Conservation (phyloP, 768 basidiomycete genomes). For the Scleroderma bovista region DNA sequence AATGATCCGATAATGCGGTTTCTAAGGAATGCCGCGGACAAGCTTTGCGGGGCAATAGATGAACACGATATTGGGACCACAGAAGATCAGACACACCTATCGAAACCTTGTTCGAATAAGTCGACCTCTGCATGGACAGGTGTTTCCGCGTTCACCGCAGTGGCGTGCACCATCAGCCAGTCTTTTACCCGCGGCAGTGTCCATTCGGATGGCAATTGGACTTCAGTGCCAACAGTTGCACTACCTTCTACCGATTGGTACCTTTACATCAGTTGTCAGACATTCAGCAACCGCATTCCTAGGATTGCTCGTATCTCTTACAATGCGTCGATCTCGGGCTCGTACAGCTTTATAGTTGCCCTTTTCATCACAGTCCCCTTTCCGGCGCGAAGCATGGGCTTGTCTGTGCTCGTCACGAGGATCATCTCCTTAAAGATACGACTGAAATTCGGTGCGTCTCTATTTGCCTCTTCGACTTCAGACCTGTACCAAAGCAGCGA, state of each 20-base stretch:
- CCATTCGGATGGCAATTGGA: constrained; percentile 23
- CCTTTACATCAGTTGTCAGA: constrained; percentile 9
- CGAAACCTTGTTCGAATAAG: constrained; percentile 32
- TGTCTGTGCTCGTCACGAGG: constrained; percentile 34
- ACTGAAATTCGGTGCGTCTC: constrained; percentile 35
- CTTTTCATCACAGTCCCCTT: constrained; percentile 44
- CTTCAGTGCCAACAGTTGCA: constrained; percentile 11
- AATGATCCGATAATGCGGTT: constrained; percentile 19
- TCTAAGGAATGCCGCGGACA: constrained; percentile 27
- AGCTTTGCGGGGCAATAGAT: constrained; percentile 8
- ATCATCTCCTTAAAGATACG: constrained; percentile 52
- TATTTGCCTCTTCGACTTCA: constrained; percentile 41
- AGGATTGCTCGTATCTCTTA: constrained; percentile 19
- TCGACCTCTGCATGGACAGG: constrained; percentile 14
- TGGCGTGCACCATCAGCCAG: constrained; percentile 27
- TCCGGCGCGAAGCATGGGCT: constrained; percentile 39
- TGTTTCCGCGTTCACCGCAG: constrained; percentile 5
- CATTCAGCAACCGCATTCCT: not conserved
- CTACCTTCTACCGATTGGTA: constrained; percentile 30
- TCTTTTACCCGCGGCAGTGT: constrained; percentile 7
- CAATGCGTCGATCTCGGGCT: constrained; percentile 42
- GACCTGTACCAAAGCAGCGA: constrained; percentile 22
- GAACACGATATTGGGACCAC: too few species aligned
- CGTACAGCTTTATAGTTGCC: constrained; percentile 34
- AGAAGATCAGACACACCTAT: constrained; percentile 24